phyloP scores from a whole-genome alignment of 2,329 filamentous ascomycete species.

The Pseudocercospora pini-densiflorae region DNA sequence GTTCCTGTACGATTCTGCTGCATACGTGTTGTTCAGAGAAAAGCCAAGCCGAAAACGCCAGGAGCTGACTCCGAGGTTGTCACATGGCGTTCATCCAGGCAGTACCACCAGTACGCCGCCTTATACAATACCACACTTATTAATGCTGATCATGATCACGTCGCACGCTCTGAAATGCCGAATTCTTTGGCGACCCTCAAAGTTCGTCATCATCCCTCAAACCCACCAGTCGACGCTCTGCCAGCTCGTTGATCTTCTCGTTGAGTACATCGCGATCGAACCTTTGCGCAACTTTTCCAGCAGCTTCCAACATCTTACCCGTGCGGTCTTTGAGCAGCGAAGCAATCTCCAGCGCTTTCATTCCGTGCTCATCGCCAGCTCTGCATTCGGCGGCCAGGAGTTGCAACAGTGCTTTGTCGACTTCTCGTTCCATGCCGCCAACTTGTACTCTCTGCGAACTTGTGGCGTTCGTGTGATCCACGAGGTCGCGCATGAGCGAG shows the following conservation, averaged over 20 bases:
- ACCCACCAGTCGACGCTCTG: conserved; percentile 69
- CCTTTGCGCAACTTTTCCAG: conserved; percentile 83
- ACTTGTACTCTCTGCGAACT: conserved; percentile 70
- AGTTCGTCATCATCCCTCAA: conserved; percentile 61
- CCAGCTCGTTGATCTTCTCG: conserved; percentile 88
- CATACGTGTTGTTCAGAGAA: conserved; percentile 2
- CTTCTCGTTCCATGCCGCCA: conserved; percentile 74
- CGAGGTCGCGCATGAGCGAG: conserved; percentile 74
- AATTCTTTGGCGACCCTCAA: neutral
- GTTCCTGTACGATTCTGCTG: neutral
- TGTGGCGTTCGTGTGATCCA: conserved; percentile 69
- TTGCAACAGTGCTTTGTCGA: conserved; percentile 89
- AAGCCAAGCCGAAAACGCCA: neutral
- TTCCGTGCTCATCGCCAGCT: conserved; percentile 88
- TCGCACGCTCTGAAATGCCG: neutral
- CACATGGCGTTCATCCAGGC: neutral
- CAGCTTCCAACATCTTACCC: conserved; percentile 90
- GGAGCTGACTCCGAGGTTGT: neutral
- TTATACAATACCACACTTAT: neutral
- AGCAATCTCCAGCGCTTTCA: conserved; percentile 93
- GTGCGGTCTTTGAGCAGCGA: conserved; percentile 80
- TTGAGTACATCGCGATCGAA: conserved; percentile 80
- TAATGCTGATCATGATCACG: conserved; percentile 1
- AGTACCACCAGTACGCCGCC: neutral
- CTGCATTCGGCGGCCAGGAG: conserved; percentile 88